Evolutionary conservation across 2,329 filamentous ascomycete genomes (phyloP), one percentile per base, ranked within the genome.

Genomic region (Nigrospora osmanthi): DNA sequence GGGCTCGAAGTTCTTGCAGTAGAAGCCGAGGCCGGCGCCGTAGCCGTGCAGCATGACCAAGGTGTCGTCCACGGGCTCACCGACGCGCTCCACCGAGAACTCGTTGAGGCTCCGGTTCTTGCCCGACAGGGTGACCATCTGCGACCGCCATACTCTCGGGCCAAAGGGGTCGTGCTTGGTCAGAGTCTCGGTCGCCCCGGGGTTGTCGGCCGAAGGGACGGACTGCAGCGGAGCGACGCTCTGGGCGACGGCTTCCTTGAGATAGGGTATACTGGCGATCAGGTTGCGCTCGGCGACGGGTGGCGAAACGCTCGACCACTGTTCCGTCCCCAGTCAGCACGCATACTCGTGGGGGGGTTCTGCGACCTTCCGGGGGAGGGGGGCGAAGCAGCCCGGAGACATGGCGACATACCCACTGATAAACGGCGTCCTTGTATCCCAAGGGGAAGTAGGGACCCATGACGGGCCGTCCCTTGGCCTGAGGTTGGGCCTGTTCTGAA

Each of bases 31-130:
- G 1, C 93, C 93, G 2, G 93, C 93, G 39, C 93, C 93, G 64
- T 98, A 98, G 49, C 93, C 93, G 61, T 98, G 93, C 5, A 98
- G 71, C 80, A 98, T 95, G 38, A 98, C 91, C 14, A 98, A 73
- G 37, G 88, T 93, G 58, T 97, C 84, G 39, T 94, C 84, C 0
- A 81, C 78, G 5, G 83, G 67, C 60, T 96, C 90, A 33, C 82
- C 88, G 1, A 89, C 69, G 41, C 90, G 77, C 68, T 95, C 88
- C 2, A 98, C 80, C 1, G 87, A 89, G 63, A 96, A 93, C 60
- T 98, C 93, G 60, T 98, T 97, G 50, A 98, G 65, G 3, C 83
- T 86, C 41, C 93, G 81, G 61, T 95, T 81, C 64, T 89, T 93
- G 44, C 93, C 93, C 14, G 84, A 81, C 46, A 98, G 72, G 51